phyloP scores from a whole-genome alignment of 345 rosid genomes.

The Sonneratia caseolaris region DNA sequence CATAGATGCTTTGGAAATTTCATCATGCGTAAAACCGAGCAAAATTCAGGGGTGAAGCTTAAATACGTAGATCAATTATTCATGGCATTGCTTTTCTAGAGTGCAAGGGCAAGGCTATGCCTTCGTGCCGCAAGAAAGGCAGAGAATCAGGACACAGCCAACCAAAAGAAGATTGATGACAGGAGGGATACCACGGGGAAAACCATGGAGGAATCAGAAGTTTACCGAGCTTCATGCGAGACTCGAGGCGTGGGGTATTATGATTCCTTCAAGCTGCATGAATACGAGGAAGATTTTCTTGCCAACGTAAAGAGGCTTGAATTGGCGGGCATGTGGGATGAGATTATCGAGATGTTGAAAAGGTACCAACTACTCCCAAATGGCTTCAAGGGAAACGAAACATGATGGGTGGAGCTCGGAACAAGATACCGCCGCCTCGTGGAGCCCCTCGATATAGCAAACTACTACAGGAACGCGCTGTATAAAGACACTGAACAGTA shows the following conservation, averaged over 20 bases:
- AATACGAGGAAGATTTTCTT: conserved; percentile 32
- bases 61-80: not conserved
- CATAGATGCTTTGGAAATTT: not conserved
- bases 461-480: conserved; percentile 63
- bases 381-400: conserved; percentile 27
- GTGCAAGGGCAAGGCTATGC: conserved; percentile 43
- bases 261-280: conserved; percentile 48
- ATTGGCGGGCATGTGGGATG: conserved; percentile 65
- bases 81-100: conserved; percentile 21
- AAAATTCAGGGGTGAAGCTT: not conserved
- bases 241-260: conserved; percentile 37
- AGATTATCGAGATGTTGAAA: conserved; percentile 53
- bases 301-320: conserved; percentile 62
- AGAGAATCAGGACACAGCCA: conserved; percentile 38
- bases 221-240: conserved; percentile 31
- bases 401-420: conserved; percentile 39
- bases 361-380: conserved; percentile 60
- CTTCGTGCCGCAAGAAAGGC: conserved; percentile 46
- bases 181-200: conserved; percentile 19
- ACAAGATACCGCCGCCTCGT: conserved; percentile 42
- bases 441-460: conserved; percentile 80
- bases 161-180: conserved; percentile 15
- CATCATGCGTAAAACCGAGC: not conserved
- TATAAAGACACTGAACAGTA: conserved; percentile 70
- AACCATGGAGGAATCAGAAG: conserved; percentile 11